These are phyloP conservation scores for Solanum infundibuliforme DNA, from an alignment of 257 asterid genomes.

Conservation along the genomic window DNA sequence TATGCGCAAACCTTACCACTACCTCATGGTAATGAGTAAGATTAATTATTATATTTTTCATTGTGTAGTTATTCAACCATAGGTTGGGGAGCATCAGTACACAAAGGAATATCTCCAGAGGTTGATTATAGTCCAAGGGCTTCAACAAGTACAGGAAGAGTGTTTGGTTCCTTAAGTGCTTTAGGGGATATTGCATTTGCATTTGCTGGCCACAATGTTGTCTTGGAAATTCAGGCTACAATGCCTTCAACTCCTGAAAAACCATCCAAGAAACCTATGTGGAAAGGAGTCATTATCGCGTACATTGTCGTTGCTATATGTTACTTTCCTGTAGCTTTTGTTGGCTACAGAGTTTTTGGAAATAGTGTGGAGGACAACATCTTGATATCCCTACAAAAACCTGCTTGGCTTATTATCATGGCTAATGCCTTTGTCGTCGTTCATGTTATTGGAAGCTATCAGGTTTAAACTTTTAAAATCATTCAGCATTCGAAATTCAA, in stretches of 20 bases:
- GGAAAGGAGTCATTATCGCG: constrained; percentile 34
- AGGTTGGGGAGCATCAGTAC: constrained; percentile 35
- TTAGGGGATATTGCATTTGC: constrained; percentile 47
- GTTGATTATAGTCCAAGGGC: constrained; percentile 26
- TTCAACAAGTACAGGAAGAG: constrained; percentile 8
- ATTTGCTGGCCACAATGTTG: constrained; percentile 46
- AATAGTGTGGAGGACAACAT: constrained; percentile 28
- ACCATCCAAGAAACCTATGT: constrained; percentile 43
- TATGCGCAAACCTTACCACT: not conserved
- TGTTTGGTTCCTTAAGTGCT: constrained; percentile 33
- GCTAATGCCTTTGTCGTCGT: constrained; percentile 38
- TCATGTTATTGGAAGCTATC: constrained; percentile 54
- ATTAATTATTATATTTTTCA: not conserved
- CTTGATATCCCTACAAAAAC: constrained; percentile 27
- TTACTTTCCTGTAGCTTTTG: constrained; percentile 38
- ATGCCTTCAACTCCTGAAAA: constrained; percentile 32
- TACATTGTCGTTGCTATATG: constrained; percentile 33
- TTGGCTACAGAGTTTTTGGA: constrained; percentile 36
- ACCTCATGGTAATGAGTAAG: not conserved
- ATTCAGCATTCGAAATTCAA: not conserved
- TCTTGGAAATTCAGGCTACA: constrained; percentile 46
- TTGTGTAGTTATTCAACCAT: constrained; percentile 35
- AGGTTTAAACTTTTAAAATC: constrained; percentile 10
- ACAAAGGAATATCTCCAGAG: constrained; percentile 12
- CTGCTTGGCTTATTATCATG: constrained; percentile 28